Evolutionary conservation across 176 grass and related monocot species (phyloP).

Genomic region (Cenchrus americanus): DNA sequence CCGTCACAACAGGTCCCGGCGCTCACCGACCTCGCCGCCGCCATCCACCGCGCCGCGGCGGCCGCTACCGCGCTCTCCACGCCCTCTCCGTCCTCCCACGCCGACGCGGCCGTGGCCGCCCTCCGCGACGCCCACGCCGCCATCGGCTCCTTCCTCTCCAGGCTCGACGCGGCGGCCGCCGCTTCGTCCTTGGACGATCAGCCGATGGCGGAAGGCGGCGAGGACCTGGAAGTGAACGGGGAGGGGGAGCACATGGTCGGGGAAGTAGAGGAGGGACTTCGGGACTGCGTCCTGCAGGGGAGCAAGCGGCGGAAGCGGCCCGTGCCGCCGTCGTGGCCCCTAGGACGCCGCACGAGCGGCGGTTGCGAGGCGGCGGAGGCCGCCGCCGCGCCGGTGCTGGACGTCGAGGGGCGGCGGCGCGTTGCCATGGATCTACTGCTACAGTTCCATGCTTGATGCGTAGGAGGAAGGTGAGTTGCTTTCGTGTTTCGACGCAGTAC

Average conservation of each 20-base stretch:
- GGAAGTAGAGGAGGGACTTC: slow-evolving; percentile 36
- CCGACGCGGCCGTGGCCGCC: slow-evolving; percentile 30
- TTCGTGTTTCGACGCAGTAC: background rate
- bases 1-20: slow-evolving; percentile 4
- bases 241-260: slow-evolving; percentile 28
- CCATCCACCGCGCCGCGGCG: slow-evolving; percentile 31
- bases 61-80: slow-evolving; percentile 24
- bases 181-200: slow-evolving; percentile 8
- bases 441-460: slow-evolving; percentile 42
- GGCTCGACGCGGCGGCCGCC: background rate
- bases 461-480: background rate
- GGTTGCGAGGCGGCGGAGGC: background rate
- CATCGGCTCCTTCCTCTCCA: slow-evolving; percentile 47
- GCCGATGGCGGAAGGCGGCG: slow-evolving; percentile 35
- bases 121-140: slow-evolving; percentile 40
- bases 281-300: slow-evolving; percentile 31
- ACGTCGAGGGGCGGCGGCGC: slow-evolving; percentile 27
- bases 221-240: background rate
- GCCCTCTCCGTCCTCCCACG: slow-evolving; percentile 30
- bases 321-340: slow-evolving; percentile 39
- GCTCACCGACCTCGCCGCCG: slow-evolving; percentile 20
- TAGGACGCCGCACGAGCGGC: slow-evolving; percentile 18
- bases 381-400: background rate
- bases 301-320: slow-evolving; percentile 46
- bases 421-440: slow-evolving; percentile 45